These are phyloP conservation scores for Barbarea vulgaris DNA, from an alignment of 345 rosid genomes.

Conservation along the genomic window DNA sequence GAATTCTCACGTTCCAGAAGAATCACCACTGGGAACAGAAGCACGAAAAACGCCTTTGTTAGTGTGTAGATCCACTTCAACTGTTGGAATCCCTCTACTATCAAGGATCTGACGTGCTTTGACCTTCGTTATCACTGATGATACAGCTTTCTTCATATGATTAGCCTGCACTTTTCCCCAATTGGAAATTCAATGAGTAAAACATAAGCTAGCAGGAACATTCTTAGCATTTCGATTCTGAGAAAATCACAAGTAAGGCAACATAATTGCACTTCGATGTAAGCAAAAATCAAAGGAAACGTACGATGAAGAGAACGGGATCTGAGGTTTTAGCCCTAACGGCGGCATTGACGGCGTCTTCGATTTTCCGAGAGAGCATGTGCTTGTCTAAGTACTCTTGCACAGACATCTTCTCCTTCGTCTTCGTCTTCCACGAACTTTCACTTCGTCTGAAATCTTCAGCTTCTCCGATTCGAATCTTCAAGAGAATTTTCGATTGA, in stretches of 20 bases:
- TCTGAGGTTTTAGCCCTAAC: constrained; percentile 90
- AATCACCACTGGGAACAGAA: constrained; percentile 78
- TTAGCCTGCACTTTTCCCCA: constrained; percentile 58
- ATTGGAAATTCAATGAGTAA: not conserved
- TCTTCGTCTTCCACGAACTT: not conserved
- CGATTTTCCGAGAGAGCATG: constrained; percentile 89
- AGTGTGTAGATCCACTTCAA: constrained; percentile 88
- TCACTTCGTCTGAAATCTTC: not conserved
- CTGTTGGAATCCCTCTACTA: constrained; percentile 92
- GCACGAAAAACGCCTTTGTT: constrained; percentile 92
- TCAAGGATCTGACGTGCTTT: constrained; percentile 92
- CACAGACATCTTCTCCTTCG: constrained; percentile 68
- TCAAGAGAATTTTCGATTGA: constrained; percentile 16
- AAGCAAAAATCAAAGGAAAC: constrained; percentile 11
- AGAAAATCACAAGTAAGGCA: not conserved
- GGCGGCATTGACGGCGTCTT: constrained; percentile 99
- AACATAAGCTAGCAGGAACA: not conserved
- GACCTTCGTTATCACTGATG: constrained; percentile 83
- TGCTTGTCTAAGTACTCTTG: constrained; percentile 95
- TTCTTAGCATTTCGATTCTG: not conserved
- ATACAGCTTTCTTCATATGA: constrained; percentile 88
- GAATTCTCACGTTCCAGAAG: constrained; percentile 75
- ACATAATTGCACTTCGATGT: constrained; percentile 1
- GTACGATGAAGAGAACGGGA: constrained; percentile 95
- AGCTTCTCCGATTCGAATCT: constrained; percentile 5